Base-by-base conservation (phyloP, 352 stramenopile species). In the Hyaloperonospora brassicae region DNA sequence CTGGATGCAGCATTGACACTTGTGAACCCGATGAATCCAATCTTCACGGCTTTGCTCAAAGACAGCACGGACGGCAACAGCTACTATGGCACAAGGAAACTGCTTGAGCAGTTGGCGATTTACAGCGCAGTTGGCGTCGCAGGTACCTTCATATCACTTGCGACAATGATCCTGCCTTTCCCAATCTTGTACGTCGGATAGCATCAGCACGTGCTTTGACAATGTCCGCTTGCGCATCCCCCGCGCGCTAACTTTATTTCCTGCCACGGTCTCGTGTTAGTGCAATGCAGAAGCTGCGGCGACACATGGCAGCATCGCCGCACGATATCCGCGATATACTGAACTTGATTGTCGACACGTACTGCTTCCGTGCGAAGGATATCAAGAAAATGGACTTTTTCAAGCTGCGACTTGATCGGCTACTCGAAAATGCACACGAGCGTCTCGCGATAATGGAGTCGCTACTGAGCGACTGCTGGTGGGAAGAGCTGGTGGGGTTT, bases 351-450 rank as follows among this genome's bases (percentile, higher is more conserved):
- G 72, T 90, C 21, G 80, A 90, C 55, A 68, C 80, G 11, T 90
- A 90, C 55, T 90, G 80, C 50, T 90, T 90, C 53, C 72, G 73
- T 9, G 73, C 68, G 2, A 84, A 83, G 24, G 75, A 88, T 55
- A 82, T 87, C 48, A 79, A 83, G 42, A 63, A 87, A 24, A 86
- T 90, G 78, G 76, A 90, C 35, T 87, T 90, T 35, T 83, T 90
- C 48, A 76, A 70, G 12, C 49, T 88, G 23, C 72, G 79, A 9
- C 66, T 90, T 8, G 66, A 82, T 10, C 72, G 75, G 3, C 49
- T 83, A 10, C 66, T 90, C 8, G 50, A 63, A 2, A 55, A 58
- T 23, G 68, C 78, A 0, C 55, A 75, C 8, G 57, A 69, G 5
- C 73, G 78, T 5, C 66, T 78, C 11, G 22, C 46, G 9, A 57